These are phyloP conservation scores for Globisporangium barbulae DNA, from an alignment of 352 stramenopile genomes.

Conservation along the genomic window DNA sequence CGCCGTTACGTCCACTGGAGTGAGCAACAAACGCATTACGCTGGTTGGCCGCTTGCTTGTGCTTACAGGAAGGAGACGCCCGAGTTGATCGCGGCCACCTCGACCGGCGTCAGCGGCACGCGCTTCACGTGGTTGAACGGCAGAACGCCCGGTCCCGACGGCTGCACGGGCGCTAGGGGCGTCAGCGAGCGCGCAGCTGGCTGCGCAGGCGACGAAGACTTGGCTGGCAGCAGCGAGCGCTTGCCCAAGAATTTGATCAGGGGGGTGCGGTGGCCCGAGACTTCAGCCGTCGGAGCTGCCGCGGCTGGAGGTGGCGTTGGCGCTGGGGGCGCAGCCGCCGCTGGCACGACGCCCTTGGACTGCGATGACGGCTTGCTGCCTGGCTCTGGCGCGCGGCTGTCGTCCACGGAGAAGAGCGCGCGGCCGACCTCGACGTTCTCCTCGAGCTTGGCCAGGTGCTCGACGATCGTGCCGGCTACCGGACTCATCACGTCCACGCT, in stretches of 20 bases:
- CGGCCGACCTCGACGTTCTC: conserved; percentile 96
- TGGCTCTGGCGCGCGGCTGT: conserved; percentile 36
- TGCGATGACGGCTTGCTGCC: conserved; percentile 20
- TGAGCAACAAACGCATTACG: background rate
- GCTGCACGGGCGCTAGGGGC: conserved; percentile 30
- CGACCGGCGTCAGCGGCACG: conserved; percentile 54
- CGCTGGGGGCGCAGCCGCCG: conserved; percentile 12
- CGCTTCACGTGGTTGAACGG: conserved; percentile 63
- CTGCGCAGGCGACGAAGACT: conserved; percentile 29
- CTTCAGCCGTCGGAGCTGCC: conserved; percentile 10
- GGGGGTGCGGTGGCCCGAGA: conserved; percentile 41
- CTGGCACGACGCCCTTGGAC: conserved; percentile 9
- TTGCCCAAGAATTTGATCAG: conserved; percentile 75
- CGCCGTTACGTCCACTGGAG: background rate
- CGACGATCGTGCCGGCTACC: conserved; percentile 88
- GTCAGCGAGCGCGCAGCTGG: conserved; percentile 18
- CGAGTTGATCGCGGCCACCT: conserved; percentile 82
- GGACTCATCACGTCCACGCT: conserved; percentile 90
- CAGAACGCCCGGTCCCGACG: conserved; percentile 61
- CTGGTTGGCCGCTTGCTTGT: background rate
- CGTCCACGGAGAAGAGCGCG: conserved; percentile 93
- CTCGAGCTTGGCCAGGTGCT: conserved; percentile 93
- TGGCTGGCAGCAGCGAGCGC: conserved; percentile 52
- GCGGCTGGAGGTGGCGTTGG: conserved; percentile 15
- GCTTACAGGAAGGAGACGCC: conserved; percentile 69